Conservation (phyloP, 768 basidiomycete genomes). For the Mycena metata region DNA sequence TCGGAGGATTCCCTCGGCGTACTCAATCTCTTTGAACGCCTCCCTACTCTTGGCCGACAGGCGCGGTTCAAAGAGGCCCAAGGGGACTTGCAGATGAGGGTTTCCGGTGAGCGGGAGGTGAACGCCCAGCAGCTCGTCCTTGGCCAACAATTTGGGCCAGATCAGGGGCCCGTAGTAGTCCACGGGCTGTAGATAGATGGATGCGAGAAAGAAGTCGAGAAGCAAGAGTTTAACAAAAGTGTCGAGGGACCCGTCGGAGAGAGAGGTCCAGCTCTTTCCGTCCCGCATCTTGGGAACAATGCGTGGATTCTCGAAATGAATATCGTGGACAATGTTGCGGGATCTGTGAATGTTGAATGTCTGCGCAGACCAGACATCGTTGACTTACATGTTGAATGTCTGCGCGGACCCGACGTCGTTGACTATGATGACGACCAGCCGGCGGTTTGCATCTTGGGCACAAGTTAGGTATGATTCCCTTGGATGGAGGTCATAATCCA, state of each 20-base stretch:
- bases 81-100: constrained; percentile 24
- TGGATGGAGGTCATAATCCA: constrained; percentile 25
- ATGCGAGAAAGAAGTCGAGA: constrained; percentile 27
- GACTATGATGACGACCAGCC: constrained; percentile 24
- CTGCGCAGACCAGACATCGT: constrained; percentile 22
- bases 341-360: not conserved
- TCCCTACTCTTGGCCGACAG: constrained; percentile 23
- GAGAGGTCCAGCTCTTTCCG: constrained; percentile 24
- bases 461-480: constrained; percentile 26
- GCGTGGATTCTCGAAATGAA: constrained; percentile 25
- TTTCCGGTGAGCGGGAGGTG: constrained; percentile 21
- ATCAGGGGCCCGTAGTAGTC: constrained; percentile 24
- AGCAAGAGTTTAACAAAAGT: constrained; percentile 25
- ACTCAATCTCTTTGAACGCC: constrained; percentile 26
- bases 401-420: no score
- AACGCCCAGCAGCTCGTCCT: constrained; percentile 22
- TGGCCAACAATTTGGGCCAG: constrained; percentile 24
- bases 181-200: constrained; percentile 23
- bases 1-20: constrained; percentile 26
- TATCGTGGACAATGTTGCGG: constrained; percentile 23
- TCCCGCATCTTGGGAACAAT: constrained; percentile 26
- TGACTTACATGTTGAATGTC: no score
- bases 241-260: constrained; percentile 27
- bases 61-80: constrained; percentile 26
- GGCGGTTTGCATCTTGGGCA: constrained; percentile 22